Base-by-base conservation (phyloP, 257 asterid species). In the Echium plantagineum region DNA sequence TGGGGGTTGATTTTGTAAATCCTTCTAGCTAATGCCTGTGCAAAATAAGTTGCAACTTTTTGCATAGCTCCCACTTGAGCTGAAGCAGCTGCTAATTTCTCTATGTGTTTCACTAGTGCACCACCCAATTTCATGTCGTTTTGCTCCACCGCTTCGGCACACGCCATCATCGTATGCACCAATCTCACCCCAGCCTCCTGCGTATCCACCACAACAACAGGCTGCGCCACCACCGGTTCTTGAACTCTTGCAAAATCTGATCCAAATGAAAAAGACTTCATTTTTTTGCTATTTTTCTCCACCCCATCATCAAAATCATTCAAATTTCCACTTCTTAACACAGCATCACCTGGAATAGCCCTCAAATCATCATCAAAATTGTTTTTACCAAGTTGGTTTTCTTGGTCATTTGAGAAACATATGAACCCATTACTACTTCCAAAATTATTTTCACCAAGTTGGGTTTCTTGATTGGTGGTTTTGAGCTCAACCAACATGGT, bases 41-140 rank as follows among this genome's bases (percentile, higher is more conserved):
- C 94, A 24, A 87, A 87, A 55, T 79, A 87, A 6, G 91, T 81
- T 1, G 96, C 96, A 3, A 87, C 96, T 71, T 85, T 87, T 51
- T 94, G 73, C 96, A 85, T 87, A 21, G 94, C 87, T 1, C 96
- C 96, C 21, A 74, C 74, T 60, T 85, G 96, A 6, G 94, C 32
- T 0, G 94, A 83, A 10, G 49, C 49, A 21, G 81, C 94, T 0
- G 96, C 89, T 3, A 81, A 47, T 1, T 79, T 15, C 2, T 88
- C 94, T 6, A 87, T 77, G 71, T 82, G 89, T 52, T 83, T 80
- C 55, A 87, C 83, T 1, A 84, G 71, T 12, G 94, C 85, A 68
- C 82, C 94, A 1, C 87, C 96, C 2, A 82, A 48, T 70, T 77
- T 80, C 55, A 78, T 10, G 57, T 87, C 78, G 2, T 77, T 82